Percentiles rank a stretch among this genome's conserved stretches.
Evolutionary conservation across 2,329 filamentous ascomycete genomes (phyloP).

Genomic region (Cladorrhinum sp.): DNA sequence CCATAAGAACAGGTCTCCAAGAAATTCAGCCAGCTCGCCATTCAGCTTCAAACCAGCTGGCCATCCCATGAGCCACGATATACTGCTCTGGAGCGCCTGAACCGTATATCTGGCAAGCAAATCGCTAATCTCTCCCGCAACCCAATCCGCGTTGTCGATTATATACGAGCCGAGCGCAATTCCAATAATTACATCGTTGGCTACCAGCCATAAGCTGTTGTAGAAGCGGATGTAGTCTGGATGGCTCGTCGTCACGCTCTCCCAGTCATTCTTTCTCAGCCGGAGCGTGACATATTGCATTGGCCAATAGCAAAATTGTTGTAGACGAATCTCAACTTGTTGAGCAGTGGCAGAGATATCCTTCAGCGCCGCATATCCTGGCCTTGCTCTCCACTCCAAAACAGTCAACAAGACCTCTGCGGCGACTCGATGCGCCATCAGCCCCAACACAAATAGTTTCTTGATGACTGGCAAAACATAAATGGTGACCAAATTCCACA

Average conservation of each 20-base stretch:
- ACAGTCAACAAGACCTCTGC: conserved; percentile 77
- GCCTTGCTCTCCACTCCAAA: conserved; percentile 79
- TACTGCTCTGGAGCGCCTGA: conserved; percentile 80
- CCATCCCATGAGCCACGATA: conserved; percentile 94
- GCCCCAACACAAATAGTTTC: conserved; percentile 68
- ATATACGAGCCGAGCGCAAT: conserved; percentile 96
- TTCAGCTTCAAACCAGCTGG: conserved; percentile 95
- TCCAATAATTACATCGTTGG: conserved; percentile 97
- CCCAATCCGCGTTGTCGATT: conserved; percentile 86
- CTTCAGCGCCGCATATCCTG: conserved; percentile 80
- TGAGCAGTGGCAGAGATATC: conserved; percentile 96
- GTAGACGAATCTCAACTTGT: conserved; percentile 92
- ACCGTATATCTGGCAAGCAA: conserved; percentile 81
- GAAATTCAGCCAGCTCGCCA: conserved; percentile 85
- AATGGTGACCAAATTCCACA: conserved; percentile 68
- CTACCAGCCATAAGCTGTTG: conserved; percentile 96
- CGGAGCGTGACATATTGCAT: conserved; percentile 91
- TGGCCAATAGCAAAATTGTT: conserved; percentile 99
- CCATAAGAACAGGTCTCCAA: conserved; percentile 95
- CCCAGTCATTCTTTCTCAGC: conserved; percentile 88
- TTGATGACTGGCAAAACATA: conserved; percentile 78
- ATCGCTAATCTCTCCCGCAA: conserved; percentile 73
- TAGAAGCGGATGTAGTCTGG: conserved; percentile 99
- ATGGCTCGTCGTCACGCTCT: conserved; percentile 90
- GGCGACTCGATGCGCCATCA: conserved; percentile 75